These are phyloP conservation scores for Zymoseptoria ardabiliae DNA, from an alignment of 2,329 filamentous ascomycete species.

Conservation along the genomic window DNA sequence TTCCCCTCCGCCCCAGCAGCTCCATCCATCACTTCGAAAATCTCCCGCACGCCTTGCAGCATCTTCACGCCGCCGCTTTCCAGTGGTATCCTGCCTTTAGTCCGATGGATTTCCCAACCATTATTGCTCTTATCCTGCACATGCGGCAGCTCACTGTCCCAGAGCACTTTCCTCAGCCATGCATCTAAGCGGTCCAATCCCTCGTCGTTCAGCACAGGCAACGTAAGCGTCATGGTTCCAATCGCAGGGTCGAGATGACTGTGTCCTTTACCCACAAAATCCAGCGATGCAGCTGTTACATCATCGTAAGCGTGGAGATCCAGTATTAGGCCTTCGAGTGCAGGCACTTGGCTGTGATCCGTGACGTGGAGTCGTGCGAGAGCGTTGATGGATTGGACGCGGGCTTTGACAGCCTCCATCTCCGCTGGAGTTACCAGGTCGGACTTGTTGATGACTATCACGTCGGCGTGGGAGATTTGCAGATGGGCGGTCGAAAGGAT, in stretches of 20 bases:
- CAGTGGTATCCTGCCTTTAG: constrained; percentile 72
- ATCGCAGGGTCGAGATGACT: constrained; percentile 89
- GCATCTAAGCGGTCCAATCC: constrained; percentile 62
- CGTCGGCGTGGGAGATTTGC: constrained; percentile 94
- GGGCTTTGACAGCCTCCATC: constrained; percentile 58
- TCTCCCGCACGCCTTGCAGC: constrained; percentile 83
- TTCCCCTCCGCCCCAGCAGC: constrained; percentile 1
- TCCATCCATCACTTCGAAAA: constrained; percentile 80
- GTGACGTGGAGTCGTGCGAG: constrained; percentile 80
- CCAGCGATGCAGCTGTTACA: constrained; percentile 57
- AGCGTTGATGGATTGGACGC: constrained; percentile 80
- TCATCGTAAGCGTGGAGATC: constrained; percentile 91
- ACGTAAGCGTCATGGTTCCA: constrained; percentile 66
- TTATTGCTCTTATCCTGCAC: constrained; percentile 6
- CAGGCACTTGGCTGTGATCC: constrained; percentile 68
- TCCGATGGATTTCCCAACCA: constrained; percentile 73
- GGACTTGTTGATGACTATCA: constrained; percentile 87
- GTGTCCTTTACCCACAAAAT: constrained; percentile 69
- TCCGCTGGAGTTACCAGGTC: constrained; percentile 70
- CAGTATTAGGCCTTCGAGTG: constrained; percentile 76
- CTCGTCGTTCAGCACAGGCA: constrained; percentile 51
- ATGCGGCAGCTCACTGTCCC: constrained; percentile 50
- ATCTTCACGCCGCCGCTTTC: constrained; percentile 61
- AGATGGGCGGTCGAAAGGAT: constrained; percentile 87
- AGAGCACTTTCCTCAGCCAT: constrained; percentile 78